A percentile compares a stretch with the other conserved stretches of the same genome.
phyloP scores from a whole-genome alignment of 2,329 filamentous ascomycete species.

The Penicillium vulpinum region DNA sequence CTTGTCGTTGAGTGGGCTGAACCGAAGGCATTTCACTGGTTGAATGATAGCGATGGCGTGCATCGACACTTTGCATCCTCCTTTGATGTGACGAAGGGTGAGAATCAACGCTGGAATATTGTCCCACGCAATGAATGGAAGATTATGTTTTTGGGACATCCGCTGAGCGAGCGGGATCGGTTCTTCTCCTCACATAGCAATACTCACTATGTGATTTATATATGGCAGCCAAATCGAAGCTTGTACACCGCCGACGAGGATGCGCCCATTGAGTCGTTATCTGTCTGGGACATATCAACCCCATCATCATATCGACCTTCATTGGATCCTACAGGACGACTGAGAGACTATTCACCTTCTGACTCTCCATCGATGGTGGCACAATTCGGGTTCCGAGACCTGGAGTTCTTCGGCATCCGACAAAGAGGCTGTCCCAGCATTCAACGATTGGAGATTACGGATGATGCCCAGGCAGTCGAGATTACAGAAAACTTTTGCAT shows the following conservation, averaged over 20 bases:
- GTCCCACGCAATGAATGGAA: slow-evolving; percentile 61
- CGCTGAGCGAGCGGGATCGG: slow-evolving; percentile 57
- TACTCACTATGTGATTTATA: slow-evolving; percentile 62
- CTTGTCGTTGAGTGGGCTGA: slow-evolving; percentile 67
- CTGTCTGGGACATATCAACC: slow-evolving; percentile 60
- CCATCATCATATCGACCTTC: slow-evolving; percentile 54
- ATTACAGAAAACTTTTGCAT: slow-evolving; percentile 58
- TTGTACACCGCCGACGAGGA: slow-evolving; percentile 56
- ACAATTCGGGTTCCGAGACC: slow-evolving; percentile 52
- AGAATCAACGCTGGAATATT: slow-evolving; percentile 44
- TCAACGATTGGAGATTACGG: slow-evolving; percentile 54
- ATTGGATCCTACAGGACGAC: slow-evolving; percentile 47
- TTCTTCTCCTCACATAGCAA: slow-evolving; percentile 63
- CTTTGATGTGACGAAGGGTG: slow-evolving; percentile 49
- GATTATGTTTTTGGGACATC: slow-evolving; percentile 58
- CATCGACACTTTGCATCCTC: slow-evolving; percentile 62
- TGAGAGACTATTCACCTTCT: slow-evolving; percentile 35
- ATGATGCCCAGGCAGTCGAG: slow-evolving; percentile 50
- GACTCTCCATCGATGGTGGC: slow-evolving; percentile 49
- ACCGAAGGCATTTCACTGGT: slow-evolving; percentile 51
- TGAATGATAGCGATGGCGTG: slow-evolving; percentile 54
- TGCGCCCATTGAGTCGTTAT: slow-evolving; percentile 58
- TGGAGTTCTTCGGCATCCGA: slow-evolving; percentile 55
- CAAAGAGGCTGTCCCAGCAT: slow-evolving; percentile 56
- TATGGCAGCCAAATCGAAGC: slow-evolving; percentile 61